phyloP scores from a whole-genome alignment of 2,329 filamentous ascomycete species.

The Metarhizium anisopliae region DNA sequence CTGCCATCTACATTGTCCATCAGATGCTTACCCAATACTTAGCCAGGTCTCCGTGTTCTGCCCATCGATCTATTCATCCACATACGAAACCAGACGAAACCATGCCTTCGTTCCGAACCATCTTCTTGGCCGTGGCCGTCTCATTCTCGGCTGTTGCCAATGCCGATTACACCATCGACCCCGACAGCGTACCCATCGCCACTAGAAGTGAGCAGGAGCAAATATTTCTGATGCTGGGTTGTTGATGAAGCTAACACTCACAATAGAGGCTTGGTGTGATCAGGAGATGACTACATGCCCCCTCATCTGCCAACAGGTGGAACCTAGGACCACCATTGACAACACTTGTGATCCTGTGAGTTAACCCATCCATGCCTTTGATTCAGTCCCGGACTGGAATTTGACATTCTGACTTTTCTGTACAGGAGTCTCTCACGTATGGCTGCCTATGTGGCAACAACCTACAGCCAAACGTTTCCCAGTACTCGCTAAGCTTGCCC shows the following conservation, averaged over 20 bases:
- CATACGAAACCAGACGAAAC: slow-evolving; percentile 8
- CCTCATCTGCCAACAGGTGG: slow-evolving; percentile 58
- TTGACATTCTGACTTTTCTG: neutral
- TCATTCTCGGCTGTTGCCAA: slow-evolving; percentile 44
- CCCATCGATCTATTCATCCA: neutral
- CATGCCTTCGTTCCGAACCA: slow-evolving; percentile 48
- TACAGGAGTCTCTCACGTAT: slow-evolving; percentile 52
- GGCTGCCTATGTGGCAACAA: slow-evolving; percentile 63
- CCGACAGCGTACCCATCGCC: slow-evolving; percentile 44
- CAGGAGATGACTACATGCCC: slow-evolving; percentile 58
- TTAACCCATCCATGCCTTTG: neutral
- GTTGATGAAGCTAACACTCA: slow-evolving; percentile 12
- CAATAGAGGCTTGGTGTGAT: slow-evolving; percentile 53
- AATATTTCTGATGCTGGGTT: neutral
- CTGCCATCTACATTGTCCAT: neutral
- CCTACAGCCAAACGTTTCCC: slow-evolving; percentile 59
- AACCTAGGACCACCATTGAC: slow-evolving; percentile 39
- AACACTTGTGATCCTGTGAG: slow-evolving; percentile 63
- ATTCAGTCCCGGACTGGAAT: neutral
- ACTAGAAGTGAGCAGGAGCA: slow-evolving; percentile 37
- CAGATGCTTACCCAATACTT: neutral
- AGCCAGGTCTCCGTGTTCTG: neutral
- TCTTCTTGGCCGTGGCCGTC: slow-evolving; percentile 44
- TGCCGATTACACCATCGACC: slow-evolving; percentile 53
- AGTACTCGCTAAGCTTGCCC: slow-evolving; percentile 71